These are phyloP conservation scores for Fragaria vesca DNA, from an alignment of 306 rosid genomes.

Conservation along the genomic window DNA sequence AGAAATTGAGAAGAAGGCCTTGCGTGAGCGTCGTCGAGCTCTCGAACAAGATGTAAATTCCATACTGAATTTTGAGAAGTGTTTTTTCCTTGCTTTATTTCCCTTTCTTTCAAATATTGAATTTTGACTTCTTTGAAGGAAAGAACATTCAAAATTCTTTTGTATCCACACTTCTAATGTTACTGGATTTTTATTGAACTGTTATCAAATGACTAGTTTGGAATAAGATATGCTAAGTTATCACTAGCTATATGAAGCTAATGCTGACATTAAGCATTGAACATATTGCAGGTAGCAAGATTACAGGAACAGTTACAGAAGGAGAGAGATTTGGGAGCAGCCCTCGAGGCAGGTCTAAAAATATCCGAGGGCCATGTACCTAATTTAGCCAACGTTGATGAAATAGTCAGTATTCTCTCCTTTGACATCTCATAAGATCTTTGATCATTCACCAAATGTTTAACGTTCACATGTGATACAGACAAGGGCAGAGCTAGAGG, in stretches of 20 bases:
- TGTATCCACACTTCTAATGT: background rate
- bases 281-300: slow-evolving; percentile 56
- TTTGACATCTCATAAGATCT: slow-evolving; percentile 10
- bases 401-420: slow-evolving; percentile 38
- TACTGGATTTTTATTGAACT: background rate
- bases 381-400: slow-evolving; percentile 43
- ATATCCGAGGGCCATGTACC: slow-evolving; percentile 35
- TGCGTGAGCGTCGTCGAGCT: slow-evolving; percentile 66
- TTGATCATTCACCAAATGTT: slow-evolving; percentile 26
- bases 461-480: slow-evolving; percentile 38
- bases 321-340: slow-evolving; percentile 60
- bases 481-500: slow-evolving; percentile 70
- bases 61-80: slow-evolving; percentile 4
- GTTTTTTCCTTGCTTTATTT: background rate
- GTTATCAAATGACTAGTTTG: background rate
- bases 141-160: background rate
- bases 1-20: slow-evolving; percentile 50
- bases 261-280: slow-evolving; percentile 1
- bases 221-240: background rate
- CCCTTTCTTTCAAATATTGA: slow-evolving; percentile 10
- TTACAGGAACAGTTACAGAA: slow-evolving; percentile 65
- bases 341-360: slow-evolving; percentile 59
- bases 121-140: background rate
- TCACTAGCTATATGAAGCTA: slow-evolving; percentile 2
- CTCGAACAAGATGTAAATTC: slow-evolving; percentile 81